Percentiles rank a stretch among this genome's conserved stretches.
Conservation (phyloP, 768 basidiomycete genomes). For the Hirschioporus abietinus region DNA sequence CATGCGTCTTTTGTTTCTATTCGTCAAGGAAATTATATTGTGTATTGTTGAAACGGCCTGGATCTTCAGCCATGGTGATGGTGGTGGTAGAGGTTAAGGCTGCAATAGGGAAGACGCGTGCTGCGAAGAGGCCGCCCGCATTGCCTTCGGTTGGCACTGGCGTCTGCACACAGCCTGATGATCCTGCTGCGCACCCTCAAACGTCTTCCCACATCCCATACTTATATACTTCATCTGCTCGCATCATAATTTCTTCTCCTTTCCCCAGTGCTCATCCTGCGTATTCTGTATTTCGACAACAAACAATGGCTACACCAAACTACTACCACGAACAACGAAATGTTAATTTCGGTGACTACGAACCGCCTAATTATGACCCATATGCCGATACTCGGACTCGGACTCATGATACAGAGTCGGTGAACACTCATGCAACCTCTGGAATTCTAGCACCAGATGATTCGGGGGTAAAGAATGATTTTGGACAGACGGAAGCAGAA, state of each 20-base stretch:
- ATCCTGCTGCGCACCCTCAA: background rate
- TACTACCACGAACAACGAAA: slow-evolving; percentile 10
- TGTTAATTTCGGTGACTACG: slow-evolving; percentile 14
- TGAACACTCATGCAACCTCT: slow-evolving; percentile 7
- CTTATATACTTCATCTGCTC: background rate
- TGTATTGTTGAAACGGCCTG: background rate
- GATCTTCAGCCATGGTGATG: background rate
- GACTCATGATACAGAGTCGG: slow-evolving; percentile 8
- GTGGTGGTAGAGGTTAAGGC: background rate
- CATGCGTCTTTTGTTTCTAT: background rate
- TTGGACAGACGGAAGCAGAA: slow-evolving; percentile 16
- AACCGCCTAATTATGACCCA: slow-evolving; percentile 1
- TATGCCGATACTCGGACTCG: slow-evolving; percentile 5
- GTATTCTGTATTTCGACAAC: background rate
- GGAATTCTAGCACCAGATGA: slow-evolving; percentile 6
- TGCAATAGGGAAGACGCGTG: background rate
- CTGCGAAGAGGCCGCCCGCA: background rate
- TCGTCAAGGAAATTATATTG: background rate
- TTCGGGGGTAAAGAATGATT: slow-evolving; percentile 6
- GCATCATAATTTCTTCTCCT: background rate
- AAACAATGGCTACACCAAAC: background rate
- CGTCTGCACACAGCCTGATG: background rate
- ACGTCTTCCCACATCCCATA: background rate
- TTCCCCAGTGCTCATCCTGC: background rate
- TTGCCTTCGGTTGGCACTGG: background rate